Evolutionary conservation across 306 rosid species (phyloP).

Genomic region (Luffa acutangula): DNA sequence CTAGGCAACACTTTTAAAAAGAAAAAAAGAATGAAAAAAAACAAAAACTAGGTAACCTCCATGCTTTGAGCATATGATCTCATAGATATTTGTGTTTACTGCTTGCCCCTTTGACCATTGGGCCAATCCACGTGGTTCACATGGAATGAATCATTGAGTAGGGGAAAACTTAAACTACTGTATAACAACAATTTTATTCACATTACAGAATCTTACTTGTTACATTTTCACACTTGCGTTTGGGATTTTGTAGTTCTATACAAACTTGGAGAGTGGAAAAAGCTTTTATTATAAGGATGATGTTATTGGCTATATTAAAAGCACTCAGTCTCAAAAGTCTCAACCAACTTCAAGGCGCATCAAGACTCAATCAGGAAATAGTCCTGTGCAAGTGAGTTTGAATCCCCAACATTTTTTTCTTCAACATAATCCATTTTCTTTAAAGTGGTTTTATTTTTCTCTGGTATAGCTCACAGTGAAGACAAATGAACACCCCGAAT

Average conservation of each 20-base stretch:
- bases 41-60: background rate
- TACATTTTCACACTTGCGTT: conserved; percentile 9
- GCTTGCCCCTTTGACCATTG: background rate
- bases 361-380: conserved; percentile 12
- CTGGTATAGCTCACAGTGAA: conserved; percentile 30
- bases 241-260: conserved; percentile 23
- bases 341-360: conserved; percentile 15
- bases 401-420: background rate
- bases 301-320: conserved; percentile 19
- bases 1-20: background rate
- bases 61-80: background rate
- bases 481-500: conserved; percentile 44
- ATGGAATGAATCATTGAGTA: background rate
- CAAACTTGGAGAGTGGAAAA: conserved; percentile 27
- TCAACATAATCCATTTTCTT: conserved; percentile 6
- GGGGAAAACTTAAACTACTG: background rate
- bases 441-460: conserved; percentile 9
- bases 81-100: background rate
- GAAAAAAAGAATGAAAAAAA: background rate
- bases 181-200: background rate
- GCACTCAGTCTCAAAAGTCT: conserved; percentile 4
- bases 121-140: background rate
- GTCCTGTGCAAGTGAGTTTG: conserved; percentile 40
- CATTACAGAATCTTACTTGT: background rate
- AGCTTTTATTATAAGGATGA: conserved; percentile 31